Evolutionary conservation across 352 stramenopile species (phyloP).

Genomic region (Globisporangium splendens): DNA sequence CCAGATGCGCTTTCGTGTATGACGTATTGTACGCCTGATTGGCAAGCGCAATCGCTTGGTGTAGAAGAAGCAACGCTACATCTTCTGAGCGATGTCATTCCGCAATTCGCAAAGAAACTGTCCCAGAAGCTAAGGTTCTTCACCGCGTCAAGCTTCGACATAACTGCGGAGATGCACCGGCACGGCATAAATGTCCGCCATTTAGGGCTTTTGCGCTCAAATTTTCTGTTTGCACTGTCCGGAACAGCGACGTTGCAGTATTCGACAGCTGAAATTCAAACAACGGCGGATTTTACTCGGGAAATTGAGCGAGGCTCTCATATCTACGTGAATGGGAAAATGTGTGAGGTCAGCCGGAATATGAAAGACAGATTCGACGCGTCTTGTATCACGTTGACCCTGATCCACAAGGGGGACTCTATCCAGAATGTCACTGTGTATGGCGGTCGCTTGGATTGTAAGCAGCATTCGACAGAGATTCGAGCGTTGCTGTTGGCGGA

Average conservation of each 20-base stretch:
- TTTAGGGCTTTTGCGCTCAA: conserved; percentile 71
- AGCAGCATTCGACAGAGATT: conserved; percentile 46
- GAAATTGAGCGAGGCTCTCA: conserved; percentile 71
- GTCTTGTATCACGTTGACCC: conserved; percentile 58
- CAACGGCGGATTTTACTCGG: conserved; percentile 75
- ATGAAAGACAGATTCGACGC: conserved; percentile 44
- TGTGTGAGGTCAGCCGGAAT: conserved; percentile 43
- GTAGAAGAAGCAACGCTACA: conserved; percentile 72
- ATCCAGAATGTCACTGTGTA: conserved; percentile 72
- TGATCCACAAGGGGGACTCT: conserved; percentile 53
- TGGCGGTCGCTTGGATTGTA: conserved; percentile 59
- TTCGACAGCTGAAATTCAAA: conserved; percentile 71
- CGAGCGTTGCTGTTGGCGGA: conserved; percentile 72
- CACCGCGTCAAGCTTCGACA: conserved; percentile 34
- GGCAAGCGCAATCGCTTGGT: conserved; percentile 60
- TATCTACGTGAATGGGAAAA: conserved; percentile 54
- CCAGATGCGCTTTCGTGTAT: conserved; percentile 82
- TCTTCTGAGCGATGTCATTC: conserved; percentile 74
- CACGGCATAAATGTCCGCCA: conserved; percentile 90
- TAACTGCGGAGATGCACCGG: conserved; percentile 83
- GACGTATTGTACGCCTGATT: conserved; percentile 86
- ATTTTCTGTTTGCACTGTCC: conserved; percentile 75
- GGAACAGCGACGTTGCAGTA: conserved; percentile 83
- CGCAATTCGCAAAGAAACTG: conserved; percentile 76
- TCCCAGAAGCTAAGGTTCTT: conserved; percentile 60